A percentile compares a stretch with the other conserved stretches of the same genome.
These are phyloP conservation scores for Fagus sylvatica DNA, from an alignment of 306 rosid genomes.

Conservation along the genomic window DNA sequence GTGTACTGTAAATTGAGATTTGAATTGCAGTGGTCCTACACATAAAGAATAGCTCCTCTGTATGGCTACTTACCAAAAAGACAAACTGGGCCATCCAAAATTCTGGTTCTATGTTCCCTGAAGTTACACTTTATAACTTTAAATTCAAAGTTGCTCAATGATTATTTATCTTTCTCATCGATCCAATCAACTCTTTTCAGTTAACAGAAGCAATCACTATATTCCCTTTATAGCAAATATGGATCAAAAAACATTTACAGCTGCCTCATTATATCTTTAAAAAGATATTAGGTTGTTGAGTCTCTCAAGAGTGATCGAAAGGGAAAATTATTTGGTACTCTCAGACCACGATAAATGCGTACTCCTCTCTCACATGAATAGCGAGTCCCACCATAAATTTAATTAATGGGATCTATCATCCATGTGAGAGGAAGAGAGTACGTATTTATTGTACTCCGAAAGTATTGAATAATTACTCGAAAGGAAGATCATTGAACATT, in stretches of 20 bases:
- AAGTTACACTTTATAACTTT: background rate
- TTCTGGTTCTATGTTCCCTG: background rate
- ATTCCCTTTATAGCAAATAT: background rate
- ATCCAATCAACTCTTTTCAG: background rate
- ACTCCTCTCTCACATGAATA: no score
- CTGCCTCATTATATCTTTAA: background rate
- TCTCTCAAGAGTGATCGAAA: background rate
- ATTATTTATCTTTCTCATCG: background rate
- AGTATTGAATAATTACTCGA: no score
- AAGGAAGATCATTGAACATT: background rate
- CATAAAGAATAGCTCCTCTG: background rate
- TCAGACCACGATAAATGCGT: no score
- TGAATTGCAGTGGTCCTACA: constrained; percentile 35
- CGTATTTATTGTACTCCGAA: no score
- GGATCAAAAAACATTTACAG: background rate
- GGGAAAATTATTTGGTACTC: no score
- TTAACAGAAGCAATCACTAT: background rate
- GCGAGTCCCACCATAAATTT: no score
- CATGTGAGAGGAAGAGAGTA: no score
- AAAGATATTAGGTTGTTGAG: background rate
- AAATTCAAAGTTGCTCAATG: background rate
- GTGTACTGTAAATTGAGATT: constrained; percentile 26
- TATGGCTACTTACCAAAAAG: background rate
- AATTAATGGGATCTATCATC: no score
- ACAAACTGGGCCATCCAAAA: background rate